Conservation (phyloP, 1,284 basidiomycete species). For the Stygiomarasmius scandens region DNA sequence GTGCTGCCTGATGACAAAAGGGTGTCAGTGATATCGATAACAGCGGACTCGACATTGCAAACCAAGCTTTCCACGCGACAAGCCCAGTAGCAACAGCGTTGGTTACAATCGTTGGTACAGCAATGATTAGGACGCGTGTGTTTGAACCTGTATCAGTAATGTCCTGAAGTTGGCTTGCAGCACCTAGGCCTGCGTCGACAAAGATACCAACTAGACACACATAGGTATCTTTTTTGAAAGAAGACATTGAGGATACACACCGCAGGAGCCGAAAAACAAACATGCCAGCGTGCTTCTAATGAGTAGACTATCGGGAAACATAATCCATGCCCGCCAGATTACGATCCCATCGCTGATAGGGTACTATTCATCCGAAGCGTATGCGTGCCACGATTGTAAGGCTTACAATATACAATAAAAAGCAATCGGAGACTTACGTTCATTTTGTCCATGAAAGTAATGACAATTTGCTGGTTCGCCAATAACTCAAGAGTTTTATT, state of each 20-base stretch:
- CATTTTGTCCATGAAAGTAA: not conserved
- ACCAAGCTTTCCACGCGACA: constrained; percentile 1
- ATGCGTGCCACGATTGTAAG: not conserved
- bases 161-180: not conserved
- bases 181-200: not conserved
- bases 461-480: not conserved
- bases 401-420: not conserved
- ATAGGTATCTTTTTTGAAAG: not conserved
- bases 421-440: not conserved
- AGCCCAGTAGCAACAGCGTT: constrained; percentile 1
- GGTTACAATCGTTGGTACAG: not conserved
- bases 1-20: not conserved
- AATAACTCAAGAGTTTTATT: not conserved
- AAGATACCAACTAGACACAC: not conserved
- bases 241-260: not conserved
- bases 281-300: not conserved
- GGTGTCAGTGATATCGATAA: too few species aligned
- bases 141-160: not conserved
- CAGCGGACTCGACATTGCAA: not conserved
- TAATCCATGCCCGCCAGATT: constrained; percentile 6
- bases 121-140: not conserved
- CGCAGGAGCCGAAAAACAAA: not conserved
- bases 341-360: not conserved
- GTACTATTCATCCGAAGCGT: not conserved
- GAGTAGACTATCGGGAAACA: not conserved